phyloP scores from a whole-genome alignment of 2,329 filamentous ascomycete genomes.

The Fonsecaea multimorphosa region DNA sequence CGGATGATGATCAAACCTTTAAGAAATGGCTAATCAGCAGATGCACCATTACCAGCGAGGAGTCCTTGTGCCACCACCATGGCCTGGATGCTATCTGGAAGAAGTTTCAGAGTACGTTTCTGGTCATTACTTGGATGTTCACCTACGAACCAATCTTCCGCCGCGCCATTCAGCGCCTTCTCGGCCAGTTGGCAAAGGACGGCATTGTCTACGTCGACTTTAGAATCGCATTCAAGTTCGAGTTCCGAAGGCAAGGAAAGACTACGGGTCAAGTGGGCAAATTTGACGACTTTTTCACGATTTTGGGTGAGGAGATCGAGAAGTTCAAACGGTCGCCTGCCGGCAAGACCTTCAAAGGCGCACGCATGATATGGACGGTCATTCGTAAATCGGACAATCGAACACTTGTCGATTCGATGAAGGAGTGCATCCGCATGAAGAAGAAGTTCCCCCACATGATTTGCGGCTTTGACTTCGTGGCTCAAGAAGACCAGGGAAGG shows the following conservation, averaged over 20 bases:
- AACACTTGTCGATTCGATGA: slow-evolving; percentile 78
- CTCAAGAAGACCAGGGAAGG: slow-evolving; percentile 80
- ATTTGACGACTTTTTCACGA: slow-evolving; percentile 72
- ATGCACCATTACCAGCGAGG: slow-evolving; percentile 72
- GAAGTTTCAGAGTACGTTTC: slow-evolving; percentile 78
- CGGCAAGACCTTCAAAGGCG: slow-evolving; percentile 81
- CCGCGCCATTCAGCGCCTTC: slow-evolving; percentile 72
- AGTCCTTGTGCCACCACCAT: slow-evolving; percentile 79
- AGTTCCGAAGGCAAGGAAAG: slow-evolving; percentile 69
- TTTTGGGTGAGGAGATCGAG: slow-evolving; percentile 77
- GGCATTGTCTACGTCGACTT: slow-evolving; percentile 86
- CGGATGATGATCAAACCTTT: slow-evolving; percentile 73
- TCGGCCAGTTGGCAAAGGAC: slow-evolving; percentile 75
- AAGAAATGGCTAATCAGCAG: slow-evolving; percentile 76
- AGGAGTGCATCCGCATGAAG: slow-evolving; percentile 83
- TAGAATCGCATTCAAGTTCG: slow-evolving; percentile 73
- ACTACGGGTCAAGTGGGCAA: slow-evolving; percentile 59
- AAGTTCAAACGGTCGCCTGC: slow-evolving; percentile 74
- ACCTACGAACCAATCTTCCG: slow-evolving; percentile 92
- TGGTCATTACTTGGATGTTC: slow-evolving; percentile 73
- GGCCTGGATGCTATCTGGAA: slow-evolving; percentile 84
- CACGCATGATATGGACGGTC: slow-evolving; percentile 84
- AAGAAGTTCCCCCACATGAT: slow-evolving; percentile 77
- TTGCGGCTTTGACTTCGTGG: slow-evolving; percentile 87
- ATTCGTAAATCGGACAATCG: slow-evolving; percentile 69